phyloP scores from a whole-genome alignment of 108 stramenopile species.

The Stephanodiscus minutulus region DNA sequence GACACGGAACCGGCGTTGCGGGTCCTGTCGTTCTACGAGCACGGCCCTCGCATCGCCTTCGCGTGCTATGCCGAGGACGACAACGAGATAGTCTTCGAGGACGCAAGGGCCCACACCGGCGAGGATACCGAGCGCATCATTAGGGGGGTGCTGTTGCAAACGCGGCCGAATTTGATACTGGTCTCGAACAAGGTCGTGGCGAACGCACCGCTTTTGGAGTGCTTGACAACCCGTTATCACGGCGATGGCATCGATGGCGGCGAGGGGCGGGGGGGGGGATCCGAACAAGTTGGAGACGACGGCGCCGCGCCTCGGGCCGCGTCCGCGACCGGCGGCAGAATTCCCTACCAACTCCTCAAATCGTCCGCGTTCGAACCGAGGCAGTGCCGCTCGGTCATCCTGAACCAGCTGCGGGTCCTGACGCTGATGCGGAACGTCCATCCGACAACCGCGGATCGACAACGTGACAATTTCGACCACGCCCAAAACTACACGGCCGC shows the following conservation, averaged over 20 bases:
- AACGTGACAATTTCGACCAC: constrained; percentile 28
- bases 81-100: constrained; percentile 75
- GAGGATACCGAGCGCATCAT: constrained; percentile 59
- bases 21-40: constrained; percentile 65
- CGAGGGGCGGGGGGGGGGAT: neutral
- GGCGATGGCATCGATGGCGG: constrained; percentile 18
- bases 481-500: constrained; percentile 9
- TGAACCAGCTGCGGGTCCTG: constrained; percentile 74
- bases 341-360: constrained; percentile 83
- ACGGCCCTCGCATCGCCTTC: constrained; percentile 71
- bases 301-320: constrained; percentile 1
- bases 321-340: constrained; percentile 16
- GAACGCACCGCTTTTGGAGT: constrained; percentile 50
- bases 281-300: neutral
- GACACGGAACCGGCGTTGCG: constrained; percentile 58
- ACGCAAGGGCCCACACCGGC: constrained; percentile 39
- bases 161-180: constrained; percentile 70
- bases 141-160: constrained; percentile 52
- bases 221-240: constrained; percentile 24
- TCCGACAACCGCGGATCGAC: neutral
- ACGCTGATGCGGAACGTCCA: constrained; percentile 49
- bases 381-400: constrained; percentile 61
- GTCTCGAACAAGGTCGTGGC: constrained; percentile 53
- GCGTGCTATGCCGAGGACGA: constrained; percentile 75
- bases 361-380: constrained; percentile 72